These are phyloP conservation scores for Kitagawia praeruptora DNA, from an alignment of 129 eudicot species.

Conservation along the genomic window DNA sequence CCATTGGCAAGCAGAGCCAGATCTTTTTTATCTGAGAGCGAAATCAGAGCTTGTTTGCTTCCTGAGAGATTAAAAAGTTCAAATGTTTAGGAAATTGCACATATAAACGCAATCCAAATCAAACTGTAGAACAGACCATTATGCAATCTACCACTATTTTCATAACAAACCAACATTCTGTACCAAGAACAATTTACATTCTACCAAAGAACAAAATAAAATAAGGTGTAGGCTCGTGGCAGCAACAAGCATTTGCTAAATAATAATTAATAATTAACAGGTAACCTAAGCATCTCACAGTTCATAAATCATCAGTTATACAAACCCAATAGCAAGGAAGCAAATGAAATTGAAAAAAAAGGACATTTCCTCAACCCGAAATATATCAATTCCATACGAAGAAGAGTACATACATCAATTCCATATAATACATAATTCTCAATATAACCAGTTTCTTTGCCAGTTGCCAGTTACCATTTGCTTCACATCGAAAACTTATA, in stretches of 20 bases:
- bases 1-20: constrained; percentile 72
- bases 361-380: background rate
- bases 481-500: background rate
- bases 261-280: background rate
- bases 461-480: background rate
- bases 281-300: background rate
- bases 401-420: too few species aligned
- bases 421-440: background rate
- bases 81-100: background rate
- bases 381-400: too few species aligned
- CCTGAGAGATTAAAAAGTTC: constrained; percentile 25
- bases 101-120: background rate
- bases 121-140: background rate
- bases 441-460: background rate
- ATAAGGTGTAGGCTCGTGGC: background rate
- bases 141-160: background rate
- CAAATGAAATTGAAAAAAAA: background rate
- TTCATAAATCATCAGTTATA: background rate
- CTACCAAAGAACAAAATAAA: background rate
- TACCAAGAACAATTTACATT: background rate
- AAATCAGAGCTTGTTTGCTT: constrained; percentile 71
- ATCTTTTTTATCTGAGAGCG: constrained; percentile 83
- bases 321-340: background rate
- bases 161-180: background rate
- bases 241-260: background rate